A percentile compares a stretch with the other conserved stretches of the same genome.
These are phyloP conservation scores for Sporothrix mexicana DNA, from an alignment of 2,329 filamentous ascomycete species.

Conservation along the genomic window DNA sequence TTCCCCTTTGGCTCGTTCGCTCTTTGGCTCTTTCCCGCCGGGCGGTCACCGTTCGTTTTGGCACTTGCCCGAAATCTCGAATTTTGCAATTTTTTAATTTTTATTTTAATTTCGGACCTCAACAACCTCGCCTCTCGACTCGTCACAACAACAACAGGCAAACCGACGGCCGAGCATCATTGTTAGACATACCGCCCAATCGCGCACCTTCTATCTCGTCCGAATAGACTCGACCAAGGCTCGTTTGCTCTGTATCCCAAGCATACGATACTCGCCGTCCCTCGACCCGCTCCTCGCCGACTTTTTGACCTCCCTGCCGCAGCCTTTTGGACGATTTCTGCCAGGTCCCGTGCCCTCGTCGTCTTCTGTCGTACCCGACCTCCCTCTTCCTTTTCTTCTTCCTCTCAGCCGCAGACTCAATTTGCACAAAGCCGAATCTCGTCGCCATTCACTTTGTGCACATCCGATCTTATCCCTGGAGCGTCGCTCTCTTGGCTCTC, in stretches of 20 bases:
- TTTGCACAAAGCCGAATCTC: neutral
- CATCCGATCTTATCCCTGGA: neutral
- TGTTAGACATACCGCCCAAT: neutral
- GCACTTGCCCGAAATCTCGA: constrained; percentile 29
- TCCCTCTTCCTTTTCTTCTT: neutral
- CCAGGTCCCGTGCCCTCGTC: constrained; percentile 25
- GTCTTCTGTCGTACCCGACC: neutral
- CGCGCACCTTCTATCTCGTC: constrained; percentile 7
- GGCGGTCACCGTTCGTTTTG: constrained; percentile 16
- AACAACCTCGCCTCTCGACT: constrained; percentile 14
- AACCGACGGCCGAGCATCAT: constrained; percentile 15
- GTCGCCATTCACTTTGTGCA: neutral
- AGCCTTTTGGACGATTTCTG: neutral
- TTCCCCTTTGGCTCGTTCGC: neutral
- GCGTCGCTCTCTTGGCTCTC: neutral
- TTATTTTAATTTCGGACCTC: constrained; percentile 28
- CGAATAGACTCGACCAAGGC: neutral
- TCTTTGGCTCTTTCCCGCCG: constrained; percentile 21
- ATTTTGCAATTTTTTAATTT: constrained; percentile 29
- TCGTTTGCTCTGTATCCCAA: neutral
- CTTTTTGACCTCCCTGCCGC: neutral
- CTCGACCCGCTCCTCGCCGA: neutral
- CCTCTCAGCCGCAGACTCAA: neutral
- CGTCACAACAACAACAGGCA: neutral
- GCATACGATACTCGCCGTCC: neutral